Evolutionary conservation across 2,329 filamentous ascomycete genomes (phyloP), one percentile per base, ranked within the genome.

Genomic region (Setomelanomma holmii): DNA sequence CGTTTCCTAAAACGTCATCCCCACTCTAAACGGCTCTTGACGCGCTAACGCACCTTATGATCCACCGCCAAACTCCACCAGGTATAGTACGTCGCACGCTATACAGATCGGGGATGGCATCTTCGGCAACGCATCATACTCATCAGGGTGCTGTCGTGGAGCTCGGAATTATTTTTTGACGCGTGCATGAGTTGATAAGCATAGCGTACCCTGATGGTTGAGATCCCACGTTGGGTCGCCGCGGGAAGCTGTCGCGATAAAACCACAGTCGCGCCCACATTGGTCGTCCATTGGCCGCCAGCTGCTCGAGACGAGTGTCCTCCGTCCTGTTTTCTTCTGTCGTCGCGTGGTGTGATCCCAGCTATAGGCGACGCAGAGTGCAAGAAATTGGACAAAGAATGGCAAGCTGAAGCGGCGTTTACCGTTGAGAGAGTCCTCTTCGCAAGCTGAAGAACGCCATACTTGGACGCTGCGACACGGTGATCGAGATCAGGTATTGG

Each of bases 61-160:
- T 46, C 19, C 19, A 20, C 35, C 38, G 8, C 53, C 47, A 64
- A 35, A 20, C 53, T 36, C 2, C 2, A 45, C 40, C 4, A 14
- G 42, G 61, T 19, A 40, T 53, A 46, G 43, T 43, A 19, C 6
- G 12, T 35, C 23, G 22, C 20, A 17, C 27, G n/a, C 46, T 49
- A 56, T 27, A 44, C 44, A 10, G 3, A 34, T 27, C 17, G 16
- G 36, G 60, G 14, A 57, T 60, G 47, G 60, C 34, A 34, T 14
- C 27, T 51, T 56, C 51, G 51, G 49, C 58, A 55, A 56, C 21
- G 53, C 59, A 54, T 51, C 52, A 51, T 57, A 55, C 50, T 59
- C 49, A 61, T 56, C 55, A 56, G 50, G 58, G 59, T 59, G 45
- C 56, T 51, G 34, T 34, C 45, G 27, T 30, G 47, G 58, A 56